A percentile compares a stretch with the other conserved stretches of the same genome.
Evolutionary conservation across 768 basidiomycete species (phyloP).

Genomic region (Mycena epipterygia): DNA sequence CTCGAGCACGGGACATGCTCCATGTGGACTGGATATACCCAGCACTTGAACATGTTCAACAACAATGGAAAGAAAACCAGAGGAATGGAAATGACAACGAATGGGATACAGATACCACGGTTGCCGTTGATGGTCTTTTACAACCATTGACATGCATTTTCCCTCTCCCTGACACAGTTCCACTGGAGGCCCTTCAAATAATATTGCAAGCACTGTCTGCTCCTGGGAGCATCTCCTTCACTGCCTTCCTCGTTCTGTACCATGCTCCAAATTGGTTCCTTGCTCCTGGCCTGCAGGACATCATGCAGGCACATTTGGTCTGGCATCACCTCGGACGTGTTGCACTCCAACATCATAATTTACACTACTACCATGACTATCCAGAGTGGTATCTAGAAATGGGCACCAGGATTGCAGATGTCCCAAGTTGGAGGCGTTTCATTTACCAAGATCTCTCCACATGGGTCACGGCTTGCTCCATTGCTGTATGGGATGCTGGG

Average conservation of each 20-base stretch:
- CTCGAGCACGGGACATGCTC: not conserved
- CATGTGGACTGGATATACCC: not conserved
- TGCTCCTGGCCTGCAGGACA: not conserved
- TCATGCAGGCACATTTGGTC: not conserved
- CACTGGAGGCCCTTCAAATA: not conserved
- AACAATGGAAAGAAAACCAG: not conserved
- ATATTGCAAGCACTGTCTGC: not conserved
- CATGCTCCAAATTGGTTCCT: not conserved
- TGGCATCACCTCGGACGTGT: not conserved
- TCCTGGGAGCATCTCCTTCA: not conserved
- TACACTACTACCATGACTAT: too few relatives aligned
- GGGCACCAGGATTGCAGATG: not conserved
- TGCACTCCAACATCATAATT: too few relatives aligned
- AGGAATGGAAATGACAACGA: not conserved
- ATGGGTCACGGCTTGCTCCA: not conserved
- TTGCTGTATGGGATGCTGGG: not conserved
- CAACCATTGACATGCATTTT: not conserved
- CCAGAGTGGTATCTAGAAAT: not conserved
- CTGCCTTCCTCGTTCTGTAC: not conserved
- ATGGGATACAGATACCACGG: too few relatives aligned
- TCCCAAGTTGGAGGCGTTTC: not conserved
- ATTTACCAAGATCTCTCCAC: constrained; percentile 1
- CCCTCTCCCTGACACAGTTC: not conserved
- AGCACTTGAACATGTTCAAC: not conserved
- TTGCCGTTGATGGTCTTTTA: not conserved